Base-by-base conservation (phyloP, 495 filamentous ascomycete species). In the Aspergillus kassunensis region DNA sequence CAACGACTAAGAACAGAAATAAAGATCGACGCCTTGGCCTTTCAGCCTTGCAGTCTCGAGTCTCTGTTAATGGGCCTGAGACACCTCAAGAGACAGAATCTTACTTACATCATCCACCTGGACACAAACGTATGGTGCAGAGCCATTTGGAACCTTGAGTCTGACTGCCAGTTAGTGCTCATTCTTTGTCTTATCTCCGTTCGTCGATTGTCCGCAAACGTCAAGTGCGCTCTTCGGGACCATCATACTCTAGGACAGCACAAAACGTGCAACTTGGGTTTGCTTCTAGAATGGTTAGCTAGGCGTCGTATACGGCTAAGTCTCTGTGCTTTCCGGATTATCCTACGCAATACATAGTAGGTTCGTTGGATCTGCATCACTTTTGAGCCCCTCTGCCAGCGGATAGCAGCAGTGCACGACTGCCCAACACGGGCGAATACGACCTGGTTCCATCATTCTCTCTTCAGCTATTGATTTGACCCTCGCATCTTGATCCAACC, bases 391-490 rank as follows among this genome's bases (percentile, higher is more conserved):
- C n/a, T 41, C 37, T 20, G 11, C 31, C 41, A 33, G 45, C 21
- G 13, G 39, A 43, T 25, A 49, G 15, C 42, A 39, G 29, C 50
- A 37, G 35, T 30, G 24, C 18, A 15, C 18, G 35, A 24, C 30
- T 43, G 31, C 16, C 48, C 37, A 27, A 44, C 30, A 13, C 21
- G 19, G 40, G 21, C 44, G 35, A 43, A 18, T 49, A 44, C 51
- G 33, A 54, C 43, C 41, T 52, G 54, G 50, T n/a, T 48, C 50
- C 57, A 49, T 59, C 51, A 59, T 54, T 54, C 54, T 45, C 56
- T 23, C 21, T 19, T 20, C n/a, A 27, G 51, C 51, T 56, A 56
- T 59, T 45, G 51, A 49, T 42, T 54, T 37, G 19, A 44, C 44
- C 50, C 44, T 58, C 47, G 40, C 52, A 54, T 62, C 52, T 49